Evolutionary conservation across 2,329 filamentous ascomycete genomes (phyloP), one percentile per base, ranked within the genome.

Genomic region (Venturia nashicola): DNA sequence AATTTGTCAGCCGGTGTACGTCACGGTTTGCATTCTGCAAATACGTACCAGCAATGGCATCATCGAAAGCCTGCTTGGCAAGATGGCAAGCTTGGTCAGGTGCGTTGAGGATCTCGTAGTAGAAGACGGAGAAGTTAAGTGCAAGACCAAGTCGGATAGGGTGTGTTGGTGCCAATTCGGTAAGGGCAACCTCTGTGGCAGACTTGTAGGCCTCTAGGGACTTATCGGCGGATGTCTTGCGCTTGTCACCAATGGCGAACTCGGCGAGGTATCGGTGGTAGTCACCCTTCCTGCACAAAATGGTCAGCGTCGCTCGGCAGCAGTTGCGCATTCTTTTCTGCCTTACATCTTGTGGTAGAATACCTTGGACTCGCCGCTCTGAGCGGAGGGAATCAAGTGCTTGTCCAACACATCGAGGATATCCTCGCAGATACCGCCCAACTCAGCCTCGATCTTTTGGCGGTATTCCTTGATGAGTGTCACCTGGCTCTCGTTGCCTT

Each of bases 331-430:
- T 51, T 2, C 14, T 51, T 20, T 27, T 39, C 23, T 63, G 27
- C 76, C 85, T 71, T 78, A 95, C 91, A 97, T 97, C 88, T 97
- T 97, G 89, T 97, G 92, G 83, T 97, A 97, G 83, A 97, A 97
- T 72, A 97, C 93, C 87, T 97, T 97, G 73, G 91, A 96, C 84
- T 97, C 93, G 79, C 92, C 93, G 74, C 86, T 91, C 83, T 94
- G 88, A 71, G 93, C 93, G 72, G 90, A 94, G 72, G 91, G 90
- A 73, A 97, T 97, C 74, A 97, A 83, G 82, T 93, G 89, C 80
- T 93, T 80, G 81, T 97, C 91, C 65, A 97, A 86, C 72, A 96
- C 92, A 72, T 95, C 89, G 68, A 97, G 88, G 76, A 97, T 94
- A 76, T 97, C 93, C 76, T 96, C 89, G 82, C 93, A 97, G 82